These are phyloP conservation scores for Nematodospora anomalae DNA, from an alignment of 1,139 yeast genomes.

Conservation along the genomic window DNA sequence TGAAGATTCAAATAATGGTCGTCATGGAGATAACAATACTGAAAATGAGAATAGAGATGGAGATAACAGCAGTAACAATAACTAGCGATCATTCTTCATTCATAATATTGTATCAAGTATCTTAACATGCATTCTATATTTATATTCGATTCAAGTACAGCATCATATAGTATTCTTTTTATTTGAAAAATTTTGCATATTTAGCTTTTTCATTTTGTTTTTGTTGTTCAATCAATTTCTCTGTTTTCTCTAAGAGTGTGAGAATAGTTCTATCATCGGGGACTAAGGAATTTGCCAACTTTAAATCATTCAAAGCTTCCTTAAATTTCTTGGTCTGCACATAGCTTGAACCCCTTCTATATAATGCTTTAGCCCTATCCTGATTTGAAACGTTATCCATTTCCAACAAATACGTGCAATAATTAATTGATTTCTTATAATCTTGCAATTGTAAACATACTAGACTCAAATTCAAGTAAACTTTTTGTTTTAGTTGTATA, in stretches of 20 bases:
- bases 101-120: too few relatives aligned
- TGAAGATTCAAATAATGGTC: neutral
- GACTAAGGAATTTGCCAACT: slow-evolving; percentile 42
- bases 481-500: slow-evolving; percentile 54
- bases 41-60: neutral
- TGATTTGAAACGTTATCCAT: slow-evolving; percentile 31
- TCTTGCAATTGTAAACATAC: slow-evolving; percentile 49
- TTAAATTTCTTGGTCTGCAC: slow-evolving; percentile 44
- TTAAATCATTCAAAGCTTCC: slow-evolving; percentile 49
- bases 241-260: slow-evolving; percentile 42
- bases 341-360: slow-evolving; percentile 57
- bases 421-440: slow-evolving; percentile 48
- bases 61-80: neutral
- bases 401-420: slow-evolving; percentile 56
- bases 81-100: neutral
- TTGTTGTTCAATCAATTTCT: slow-evolving; percentile 35
- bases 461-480: slow-evolving; percentile 61
- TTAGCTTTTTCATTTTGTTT: slow-evolving; percentile 53
- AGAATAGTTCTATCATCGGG: slow-evolving; percentile 54
- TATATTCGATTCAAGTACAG: neutral
- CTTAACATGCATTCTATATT: neutral
- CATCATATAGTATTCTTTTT: neutral
- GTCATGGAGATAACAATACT: slow-evolving; percentile 1
- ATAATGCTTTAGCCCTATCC: slow-evolving; percentile 64
- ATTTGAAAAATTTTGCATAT: slow-evolving; percentile 56